Evolutionary conservation across 768 basidiomycete genomes (phyloP).

Genomic region (Lenzites betulinus): DNA sequence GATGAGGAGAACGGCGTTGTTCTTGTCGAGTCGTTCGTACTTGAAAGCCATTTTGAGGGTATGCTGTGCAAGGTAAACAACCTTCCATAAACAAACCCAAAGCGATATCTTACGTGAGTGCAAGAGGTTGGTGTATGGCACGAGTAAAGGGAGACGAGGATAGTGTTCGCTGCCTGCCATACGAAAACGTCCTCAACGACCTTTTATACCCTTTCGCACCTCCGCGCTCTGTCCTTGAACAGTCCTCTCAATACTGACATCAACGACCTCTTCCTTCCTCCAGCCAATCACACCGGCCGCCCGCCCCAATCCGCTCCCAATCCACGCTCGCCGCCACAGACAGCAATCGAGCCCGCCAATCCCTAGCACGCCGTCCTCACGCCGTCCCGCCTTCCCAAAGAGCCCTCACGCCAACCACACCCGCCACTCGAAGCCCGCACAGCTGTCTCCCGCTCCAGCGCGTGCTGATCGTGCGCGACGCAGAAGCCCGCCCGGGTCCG

Average conservation of each 20-base stretch:
- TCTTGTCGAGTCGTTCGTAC: conserved; percentile 47
- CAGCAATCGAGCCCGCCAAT: background rate
- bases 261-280: no score
- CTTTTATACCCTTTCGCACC: no score
- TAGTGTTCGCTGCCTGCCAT: no score
- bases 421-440: background rate
- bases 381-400: background rate
- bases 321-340: background rate
- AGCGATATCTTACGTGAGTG: no score
- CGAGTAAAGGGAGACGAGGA: no score
- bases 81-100: no score
- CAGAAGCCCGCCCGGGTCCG: background rate
- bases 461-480: background rate
- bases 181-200: no score
- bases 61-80: no score
- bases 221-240: no score
- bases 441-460: background rate
- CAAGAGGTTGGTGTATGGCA: no score
- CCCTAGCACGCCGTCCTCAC: background rate
- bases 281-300: background rate
- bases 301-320: background rate
- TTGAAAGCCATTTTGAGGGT: conserved; percentile 21
- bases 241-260: no score
- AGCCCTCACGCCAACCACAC: background rate
- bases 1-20: conserved; percentile 44